Conservation (phyloP, 768 basidiomycete species). For the Russula brevipes region DNA sequence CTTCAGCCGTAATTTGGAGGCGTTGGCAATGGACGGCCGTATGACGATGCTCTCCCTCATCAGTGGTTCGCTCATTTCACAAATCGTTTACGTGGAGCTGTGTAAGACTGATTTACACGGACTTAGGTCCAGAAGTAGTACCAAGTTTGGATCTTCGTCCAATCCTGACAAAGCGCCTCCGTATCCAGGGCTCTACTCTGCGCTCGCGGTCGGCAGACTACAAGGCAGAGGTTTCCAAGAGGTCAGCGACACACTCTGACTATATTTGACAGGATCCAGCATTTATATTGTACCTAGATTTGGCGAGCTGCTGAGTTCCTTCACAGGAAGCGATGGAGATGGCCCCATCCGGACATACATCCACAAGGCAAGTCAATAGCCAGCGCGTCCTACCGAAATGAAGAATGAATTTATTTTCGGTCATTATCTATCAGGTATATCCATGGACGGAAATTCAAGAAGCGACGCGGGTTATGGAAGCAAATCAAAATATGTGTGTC, state of each 20-base stretch:
- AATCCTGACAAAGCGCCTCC: conserved; percentile 78
- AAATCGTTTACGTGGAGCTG: background rate
- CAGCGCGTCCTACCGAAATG: background rate
- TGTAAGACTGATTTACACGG: conserved; percentile 14
- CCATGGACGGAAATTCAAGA: conserved; percentile 72
- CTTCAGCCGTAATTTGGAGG: conserved; percentile 67
- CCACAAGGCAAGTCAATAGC: conserved; percentile 52
- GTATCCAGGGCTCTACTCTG: conserved; percentile 84
- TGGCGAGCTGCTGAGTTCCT: conserved; percentile 48
- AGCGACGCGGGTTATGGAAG: conserved; percentile 83
- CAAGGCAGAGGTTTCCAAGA: conserved; percentile 63
- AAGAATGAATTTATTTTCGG: background rate
- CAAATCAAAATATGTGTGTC: conserved; percentile 51
- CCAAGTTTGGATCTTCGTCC: conserved; percentile 52
- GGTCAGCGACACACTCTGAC: conserved; percentile 35
- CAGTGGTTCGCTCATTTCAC: conserved; percentile 46
- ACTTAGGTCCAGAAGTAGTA: conserved; percentile 49
- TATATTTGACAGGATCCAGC: background rate
- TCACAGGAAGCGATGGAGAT: conserved; percentile 43
- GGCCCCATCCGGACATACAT: conserved; percentile 70
- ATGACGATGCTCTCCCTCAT: conserved; percentile 65
- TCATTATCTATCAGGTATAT: conserved; percentile 52
- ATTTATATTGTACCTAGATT: conserved; percentile 41
- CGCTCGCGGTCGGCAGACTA: conserved; percentile 70
- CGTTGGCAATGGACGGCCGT: conserved; percentile 63